Evolutionary conservation across 2,329 filamentous ascomycete species (phyloP).

Genomic region (Colletotrichum karsti): DNA sequence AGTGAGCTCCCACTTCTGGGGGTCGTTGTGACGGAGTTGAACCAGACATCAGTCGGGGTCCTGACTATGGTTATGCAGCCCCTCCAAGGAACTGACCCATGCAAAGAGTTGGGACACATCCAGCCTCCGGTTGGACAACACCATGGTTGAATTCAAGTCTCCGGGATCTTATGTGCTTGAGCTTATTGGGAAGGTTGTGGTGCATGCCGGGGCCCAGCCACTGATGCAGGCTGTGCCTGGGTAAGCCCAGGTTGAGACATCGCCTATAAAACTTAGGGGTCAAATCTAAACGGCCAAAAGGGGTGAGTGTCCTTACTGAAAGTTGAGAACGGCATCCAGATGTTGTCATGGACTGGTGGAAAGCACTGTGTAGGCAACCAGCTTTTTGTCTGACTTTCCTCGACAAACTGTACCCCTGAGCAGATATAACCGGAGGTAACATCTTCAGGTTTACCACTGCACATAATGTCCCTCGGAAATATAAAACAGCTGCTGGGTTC

Average conservation of each 20-base stretch:
- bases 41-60: slow-evolving; percentile 7
- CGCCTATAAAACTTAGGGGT: too few species aligned
- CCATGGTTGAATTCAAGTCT: slow-evolving; percentile 6
- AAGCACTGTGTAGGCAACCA: too few species aligned
- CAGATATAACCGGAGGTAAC: background rate
- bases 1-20: background rate
- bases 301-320: background rate
- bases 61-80: slow-evolving; percentile 3
- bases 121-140: background rate
- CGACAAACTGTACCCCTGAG: background rate
- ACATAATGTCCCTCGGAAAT: background rate
- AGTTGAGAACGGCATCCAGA: background rate
- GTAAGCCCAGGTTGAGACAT: background rate
- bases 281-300: too few species aligned
- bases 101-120: background rate
- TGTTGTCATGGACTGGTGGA: too few species aligned
- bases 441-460: background rate
- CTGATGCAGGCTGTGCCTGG: slow-evolving; percentile 19
- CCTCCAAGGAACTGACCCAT: background rate
- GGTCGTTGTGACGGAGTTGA: background rate
- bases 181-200: background rate
- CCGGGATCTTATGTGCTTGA: background rate
- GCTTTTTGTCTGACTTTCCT: too few species aligned
- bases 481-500: too few species aligned
- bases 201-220: slow-evolving; percentile 13